phyloP scores from a whole-genome alignment of 805 yeast species.

The Candida orba region DNA sequence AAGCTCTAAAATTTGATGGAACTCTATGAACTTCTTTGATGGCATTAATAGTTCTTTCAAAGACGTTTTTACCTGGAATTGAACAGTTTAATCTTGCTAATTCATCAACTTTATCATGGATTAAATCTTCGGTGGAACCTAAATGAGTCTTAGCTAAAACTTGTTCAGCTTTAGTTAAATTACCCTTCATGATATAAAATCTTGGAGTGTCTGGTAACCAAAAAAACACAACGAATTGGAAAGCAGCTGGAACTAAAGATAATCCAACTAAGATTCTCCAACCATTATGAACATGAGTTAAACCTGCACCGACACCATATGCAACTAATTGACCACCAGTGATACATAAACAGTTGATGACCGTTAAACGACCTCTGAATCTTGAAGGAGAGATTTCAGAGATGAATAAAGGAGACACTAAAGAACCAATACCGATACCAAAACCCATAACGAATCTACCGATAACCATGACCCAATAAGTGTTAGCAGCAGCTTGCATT shows the following conservation, averaged over 20 bases:
- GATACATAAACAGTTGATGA: slow-evolving; percentile 79
- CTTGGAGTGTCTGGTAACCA: slow-evolving; percentile 97
- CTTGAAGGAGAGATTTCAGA: slow-evolving; percentile 88
- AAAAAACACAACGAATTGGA: slow-evolving; percentile 68
- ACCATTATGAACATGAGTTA: slow-evolving; percentile 65
- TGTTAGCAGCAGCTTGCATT: slow-evolving; percentile 72
- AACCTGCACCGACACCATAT: slow-evolving; percentile 88
- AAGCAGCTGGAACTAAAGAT: slow-evolving; percentile 77
- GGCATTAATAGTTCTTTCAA: slow-evolving; percentile 50
- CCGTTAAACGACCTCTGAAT: slow-evolving; percentile 87
- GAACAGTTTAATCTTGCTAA: slow-evolving; percentile 41
- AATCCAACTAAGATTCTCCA: slow-evolving; percentile 93
- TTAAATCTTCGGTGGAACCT: slow-evolving; percentile 54
- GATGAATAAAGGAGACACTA: slow-evolving; percentile 90
- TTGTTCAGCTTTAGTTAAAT: slow-evolving; percentile 53
- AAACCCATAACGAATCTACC: slow-evolving; percentile 94
- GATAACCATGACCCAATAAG: slow-evolving; percentile 84
- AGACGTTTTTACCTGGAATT: slow-evolving; percentile 40
- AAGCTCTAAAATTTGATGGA: slow-evolving; percentile 82
- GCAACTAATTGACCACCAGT: slow-evolving; percentile 96
- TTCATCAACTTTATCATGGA: slow-evolving; percentile 63
- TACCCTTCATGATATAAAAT: slow-evolving; percentile 67
- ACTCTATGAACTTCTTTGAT: slow-evolving; percentile 55
- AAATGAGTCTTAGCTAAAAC: slow-evolving; percentile 61
- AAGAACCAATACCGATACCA: slow-evolving; percentile 93